phyloP scores from a whole-genome alignment of 2,329 filamentous ascomycete genomes.

The Cryoendolithus antarcticus region DNA sequence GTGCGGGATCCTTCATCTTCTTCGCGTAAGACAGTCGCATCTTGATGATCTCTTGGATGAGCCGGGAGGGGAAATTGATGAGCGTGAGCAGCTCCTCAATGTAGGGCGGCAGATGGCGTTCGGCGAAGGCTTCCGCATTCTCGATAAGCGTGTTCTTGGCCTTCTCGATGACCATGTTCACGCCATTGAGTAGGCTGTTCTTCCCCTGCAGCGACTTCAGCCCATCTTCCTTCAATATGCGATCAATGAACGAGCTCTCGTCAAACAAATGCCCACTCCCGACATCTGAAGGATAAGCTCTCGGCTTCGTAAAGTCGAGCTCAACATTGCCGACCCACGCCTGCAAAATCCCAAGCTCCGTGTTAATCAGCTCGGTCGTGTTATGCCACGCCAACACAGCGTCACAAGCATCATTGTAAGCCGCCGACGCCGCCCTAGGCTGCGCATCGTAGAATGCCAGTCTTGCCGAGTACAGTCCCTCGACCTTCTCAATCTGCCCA shows the following conservation, averaged over 20 bases:
- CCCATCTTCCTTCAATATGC: slow-evolving; percentile 89
- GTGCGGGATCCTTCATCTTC: slow-evolving; percentile 88
- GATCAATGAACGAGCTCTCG: slow-evolving; percentile 85
- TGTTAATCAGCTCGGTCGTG: slow-evolving; percentile 91
- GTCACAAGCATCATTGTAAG: slow-evolving; percentile 73
- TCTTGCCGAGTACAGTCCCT: slow-evolving; percentile 73
- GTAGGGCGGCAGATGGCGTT: slow-evolving; percentile 88
- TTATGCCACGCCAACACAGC: slow-evolving; percentile 94
- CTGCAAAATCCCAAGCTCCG: slow-evolving; percentile 78
- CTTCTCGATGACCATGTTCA: slow-evolving; percentile 79
- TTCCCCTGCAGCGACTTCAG: slow-evolving; percentile 81
- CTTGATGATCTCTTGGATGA: slow-evolving; percentile 93
- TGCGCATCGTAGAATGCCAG: slow-evolving; percentile 62
- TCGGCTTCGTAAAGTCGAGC: slow-evolving; percentile 73
- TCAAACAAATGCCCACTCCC: slow-evolving; percentile 65
- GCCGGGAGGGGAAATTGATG: slow-evolving; percentile 89
- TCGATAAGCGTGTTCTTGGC: slow-evolving; percentile 82
- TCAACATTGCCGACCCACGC: slow-evolving; percentile 96
- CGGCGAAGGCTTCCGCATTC: slow-evolving; percentile 72
- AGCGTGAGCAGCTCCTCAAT: slow-evolving; percentile 91
- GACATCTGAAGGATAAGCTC: slow-evolving; percentile 47
- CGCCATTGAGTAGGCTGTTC: slow-evolving; percentile 67
- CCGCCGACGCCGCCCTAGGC: slow-evolving; percentile 60
- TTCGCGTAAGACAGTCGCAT: slow-evolving; percentile 82
- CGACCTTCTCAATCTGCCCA: slow-evolving; percentile 77